Conservation (phyloP, 2,329 filamentous ascomycete genomes). For the Pseudopithomyces chartarum region DNA sequence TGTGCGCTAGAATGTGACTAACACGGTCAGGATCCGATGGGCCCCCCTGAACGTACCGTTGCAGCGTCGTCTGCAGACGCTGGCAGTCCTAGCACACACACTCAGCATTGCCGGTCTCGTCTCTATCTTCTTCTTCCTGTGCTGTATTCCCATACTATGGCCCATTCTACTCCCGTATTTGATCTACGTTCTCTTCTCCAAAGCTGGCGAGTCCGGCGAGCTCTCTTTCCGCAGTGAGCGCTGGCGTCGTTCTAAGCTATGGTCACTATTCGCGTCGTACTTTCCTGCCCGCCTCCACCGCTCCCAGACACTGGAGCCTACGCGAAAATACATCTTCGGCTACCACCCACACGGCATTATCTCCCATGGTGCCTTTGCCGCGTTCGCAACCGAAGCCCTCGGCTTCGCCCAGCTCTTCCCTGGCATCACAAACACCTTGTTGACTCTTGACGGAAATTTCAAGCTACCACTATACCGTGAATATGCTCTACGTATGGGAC, state of each 20-base stretch:
- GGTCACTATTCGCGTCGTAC: conserved; percentile 90
- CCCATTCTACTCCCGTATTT: conserved; percentile 78
- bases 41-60: conserved; percentile 77
- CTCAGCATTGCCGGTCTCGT: conserved; percentile 58
- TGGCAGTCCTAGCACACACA: conserved; percentile 56
- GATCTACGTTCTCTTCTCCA: conserved; percentile 81
- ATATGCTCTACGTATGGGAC: conserved; percentile 86
- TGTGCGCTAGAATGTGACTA: conserved; percentile 4
- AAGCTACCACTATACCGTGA: conserved; percentile 91
- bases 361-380: conserved; percentile 90
- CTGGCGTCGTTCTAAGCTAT: conserved; percentile 74
- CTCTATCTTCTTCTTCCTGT: conserved; percentile 86
- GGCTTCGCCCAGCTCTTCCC: conserved; percentile 88
- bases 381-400: conserved; percentile 87
- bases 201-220: conserved; percentile 74
- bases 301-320: conserved; percentile 76
- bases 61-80: conserved; percentile 56
- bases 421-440: conserved; percentile 88
- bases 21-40: conserved; percentile 69
- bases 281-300: conserved; percentile 90
- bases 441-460: conserved; percentile 97
- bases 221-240: conserved; percentile 76
- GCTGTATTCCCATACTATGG: conserved; percentile 91
- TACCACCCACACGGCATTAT: conserved; percentile 99
- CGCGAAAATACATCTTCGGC: conserved; percentile 92